Evolutionary conservation across 192 early-diverging fungal genomes (phyloP).

Genomic region (Coemansia sp.): DNA sequence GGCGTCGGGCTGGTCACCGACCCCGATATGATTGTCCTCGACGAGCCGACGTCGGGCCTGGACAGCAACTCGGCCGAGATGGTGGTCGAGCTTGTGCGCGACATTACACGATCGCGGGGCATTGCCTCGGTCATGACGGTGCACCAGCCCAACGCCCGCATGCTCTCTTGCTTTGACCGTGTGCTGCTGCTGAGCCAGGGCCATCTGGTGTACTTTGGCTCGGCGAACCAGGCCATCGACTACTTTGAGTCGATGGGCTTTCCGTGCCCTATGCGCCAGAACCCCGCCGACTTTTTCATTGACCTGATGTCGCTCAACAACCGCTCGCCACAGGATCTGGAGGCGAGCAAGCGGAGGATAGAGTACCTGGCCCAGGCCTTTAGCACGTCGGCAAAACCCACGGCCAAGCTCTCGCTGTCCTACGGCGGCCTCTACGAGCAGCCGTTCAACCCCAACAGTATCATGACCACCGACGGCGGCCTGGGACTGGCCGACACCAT

Average conservation of each 20-base stretch:
- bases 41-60: slow-evolving; percentile 77
- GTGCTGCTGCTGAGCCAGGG: slow-evolving; percentile 80
- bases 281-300: slow-evolving; percentile 79
- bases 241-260: slow-evolving; percentile 77
- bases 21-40: slow-evolving; percentile 86
- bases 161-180: slow-evolving; percentile 87
- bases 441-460: slow-evolving; percentile 15
- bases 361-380: slow-evolving; percentile 29
- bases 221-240: slow-evolving; percentile 52
- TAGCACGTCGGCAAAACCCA: slow-evolving; percentile 13
- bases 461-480: slow-evolving; percentile 1
- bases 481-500: slow-evolving; percentile 4
- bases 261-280: slow-evolving; percentile 78
- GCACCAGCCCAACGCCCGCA: slow-evolving; percentile 90
- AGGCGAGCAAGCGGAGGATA: slow-evolving; percentile 29
- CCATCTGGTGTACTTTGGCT: slow-evolving; percentile 76
- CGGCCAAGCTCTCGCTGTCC: slow-evolving; percentile 34
- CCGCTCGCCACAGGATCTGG: slow-evolving; percentile 40
- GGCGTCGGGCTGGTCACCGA: slow-evolving; percentile 90
- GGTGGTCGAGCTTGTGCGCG: slow-evolving; percentile 84
- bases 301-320: slow-evolving; percentile 50
- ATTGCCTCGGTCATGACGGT: slow-evolving; percentile 88
- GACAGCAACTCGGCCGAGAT: slow-evolving; percentile 93
- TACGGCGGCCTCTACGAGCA: slow-evolving; percentile 42
- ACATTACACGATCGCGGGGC: slow-evolving; percentile 67